A percentile compares a stretch with the other conserved stretches of the same genome.
Evolutionary conservation across 495 filamentous ascomycete genomes (phyloP).

Genomic region (Neurospora hispaniola): DNA sequence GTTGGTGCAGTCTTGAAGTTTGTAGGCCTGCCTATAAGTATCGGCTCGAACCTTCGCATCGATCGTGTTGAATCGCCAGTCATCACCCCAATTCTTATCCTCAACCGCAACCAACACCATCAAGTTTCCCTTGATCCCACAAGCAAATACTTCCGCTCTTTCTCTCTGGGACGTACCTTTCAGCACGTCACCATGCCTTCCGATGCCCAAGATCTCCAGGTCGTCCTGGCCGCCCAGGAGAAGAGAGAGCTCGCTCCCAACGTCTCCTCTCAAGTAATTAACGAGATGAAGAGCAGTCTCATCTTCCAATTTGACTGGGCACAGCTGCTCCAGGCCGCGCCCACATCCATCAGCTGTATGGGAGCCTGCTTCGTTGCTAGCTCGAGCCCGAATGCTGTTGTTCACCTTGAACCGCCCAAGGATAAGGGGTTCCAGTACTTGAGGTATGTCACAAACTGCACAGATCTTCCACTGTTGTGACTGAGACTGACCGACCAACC

Average conservation of each 20-base stretch:
- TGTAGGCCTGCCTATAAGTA: neutral
- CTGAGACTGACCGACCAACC: neutral
- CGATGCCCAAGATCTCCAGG: neutral
- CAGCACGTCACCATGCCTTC: neutral
- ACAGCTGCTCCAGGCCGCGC: neutral
- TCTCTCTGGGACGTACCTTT: neutral
- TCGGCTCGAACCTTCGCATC: neutral
- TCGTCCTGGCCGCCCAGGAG: neutral
- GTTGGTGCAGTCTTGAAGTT: neutral
- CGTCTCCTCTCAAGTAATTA: neutral
- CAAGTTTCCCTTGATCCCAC: neutral
- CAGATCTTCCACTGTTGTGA: neutral
- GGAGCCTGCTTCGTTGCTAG: neutral
- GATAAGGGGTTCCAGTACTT: neutral
- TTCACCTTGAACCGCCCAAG: neutral
- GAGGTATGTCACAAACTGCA: neutral
- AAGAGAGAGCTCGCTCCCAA: neutral
- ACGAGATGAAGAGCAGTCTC: neutral
- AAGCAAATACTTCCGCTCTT: neutral
- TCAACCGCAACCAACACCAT: neutral
- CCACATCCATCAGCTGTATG: neutral
- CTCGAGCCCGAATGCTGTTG: neutral
- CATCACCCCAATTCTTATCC: neutral
- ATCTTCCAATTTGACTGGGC: neutral
- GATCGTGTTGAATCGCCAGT: neutral